A percentile compares a stretch with the other conserved stretches of the same genome.
Evolutionary conservation across 2,329 filamentous ascomycete genomes (phyloP).

Genomic region (Penicillium nordicum): DNA sequence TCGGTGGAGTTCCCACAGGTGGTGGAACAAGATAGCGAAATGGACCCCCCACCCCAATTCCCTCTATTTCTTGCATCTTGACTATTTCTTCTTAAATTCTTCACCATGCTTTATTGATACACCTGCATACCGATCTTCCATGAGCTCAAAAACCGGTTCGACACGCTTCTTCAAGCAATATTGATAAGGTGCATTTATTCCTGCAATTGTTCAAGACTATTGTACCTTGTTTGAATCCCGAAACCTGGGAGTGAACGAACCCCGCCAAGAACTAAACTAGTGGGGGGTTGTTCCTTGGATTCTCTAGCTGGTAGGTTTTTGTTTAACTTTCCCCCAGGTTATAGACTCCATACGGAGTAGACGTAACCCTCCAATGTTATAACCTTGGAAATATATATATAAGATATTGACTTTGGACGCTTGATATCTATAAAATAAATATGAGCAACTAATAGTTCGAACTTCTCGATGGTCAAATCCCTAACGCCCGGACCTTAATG

Average conservation of each 20-base stretch:
- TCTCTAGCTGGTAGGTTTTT: neutral
- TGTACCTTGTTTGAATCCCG: neutral
- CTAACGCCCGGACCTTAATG: constrained; percentile 24
- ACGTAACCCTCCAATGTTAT: neutral
- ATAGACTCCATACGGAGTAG: neutral
- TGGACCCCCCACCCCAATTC: neutral
- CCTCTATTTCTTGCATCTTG: constrained; percentile 1
- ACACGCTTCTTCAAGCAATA: constrained; percentile 7
- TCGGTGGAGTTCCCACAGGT: no score
- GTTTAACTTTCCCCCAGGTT: neutral
- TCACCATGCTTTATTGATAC: constrained; percentile 4
- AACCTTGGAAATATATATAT: neutral
- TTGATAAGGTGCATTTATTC: neutral
- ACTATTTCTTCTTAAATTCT: neutral
- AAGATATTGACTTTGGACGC: neutral
- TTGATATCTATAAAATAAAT: neutral
- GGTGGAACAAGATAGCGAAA: no score
- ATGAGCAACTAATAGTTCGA: neutral
- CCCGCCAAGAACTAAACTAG: neutral
- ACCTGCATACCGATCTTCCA: constrained; percentile 7
- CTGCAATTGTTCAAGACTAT: neutral
- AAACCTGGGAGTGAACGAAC: neutral
- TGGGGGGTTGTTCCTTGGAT: neutral
- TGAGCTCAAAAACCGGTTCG: constrained; percentile 3
- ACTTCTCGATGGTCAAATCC: constrained; percentile 2